Evolutionary conservation across 2,329 filamentous ascomycete genomes (phyloP), one percentile per base, ranked within the genome.

Genomic region (Trichoderma koningiopsis): DNA sequence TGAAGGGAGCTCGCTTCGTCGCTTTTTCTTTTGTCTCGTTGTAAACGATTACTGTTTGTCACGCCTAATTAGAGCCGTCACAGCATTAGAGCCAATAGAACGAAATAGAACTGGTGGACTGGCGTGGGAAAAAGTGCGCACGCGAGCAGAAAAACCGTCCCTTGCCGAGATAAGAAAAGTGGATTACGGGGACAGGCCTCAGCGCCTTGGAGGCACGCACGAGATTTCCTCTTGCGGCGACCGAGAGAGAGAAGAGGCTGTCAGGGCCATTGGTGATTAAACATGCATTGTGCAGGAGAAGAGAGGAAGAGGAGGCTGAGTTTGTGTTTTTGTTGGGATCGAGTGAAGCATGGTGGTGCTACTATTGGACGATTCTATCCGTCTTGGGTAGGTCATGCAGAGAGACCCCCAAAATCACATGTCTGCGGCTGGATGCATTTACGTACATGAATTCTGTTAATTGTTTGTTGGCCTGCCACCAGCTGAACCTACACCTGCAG

Each of bases 221-320:
- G 29, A 29, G 40, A 67, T 67, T 67, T 67, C 63, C 63, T 59
- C 29, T 22, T 67, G 35, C 55, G 63, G 63, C 55, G 63, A 67
- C 63, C 63, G 63, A 67, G 63, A 49, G n/a, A 43, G 19, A 22
- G 49, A 43, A 31, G 33, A 11, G 37, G 14, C 16, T 16, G 47
- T 33, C 47, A 55, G 60, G 60, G 47, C 22, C 47, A 13, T 47
- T 47, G 19, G 13, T 8, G 19, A 43, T 19, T 43, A 11, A 35
- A 27, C 19, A 61, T 61, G 49, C 31, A 53, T 4, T 31, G 53
- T 27, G 49, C 24, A 8, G 49, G 35, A 24, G 22, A 27, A n/a
- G 43, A 52, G 59, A 29, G 13, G n/a, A 37, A 47, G n/a, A 35
- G 3, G 14, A 59, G 7, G 16, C 35, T 16, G n/a, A 24, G 29